Evolutionary conservation across 176 grass and related monocot genomes (phyloP), one percentile per base, ranked within the genome.

Genomic region (Secale cereale): DNA sequence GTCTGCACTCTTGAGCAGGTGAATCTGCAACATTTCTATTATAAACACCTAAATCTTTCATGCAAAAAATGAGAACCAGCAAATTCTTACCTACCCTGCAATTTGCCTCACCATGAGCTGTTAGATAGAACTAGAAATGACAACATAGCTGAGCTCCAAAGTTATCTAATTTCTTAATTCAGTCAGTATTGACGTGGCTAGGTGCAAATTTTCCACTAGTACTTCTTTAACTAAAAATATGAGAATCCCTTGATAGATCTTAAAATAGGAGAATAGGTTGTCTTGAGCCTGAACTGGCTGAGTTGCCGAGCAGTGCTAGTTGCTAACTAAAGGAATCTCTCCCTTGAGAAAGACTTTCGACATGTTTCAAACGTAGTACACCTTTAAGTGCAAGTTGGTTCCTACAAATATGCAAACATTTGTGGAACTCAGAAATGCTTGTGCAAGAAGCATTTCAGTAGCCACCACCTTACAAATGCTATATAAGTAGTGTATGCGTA

Each of bases 301-400:
- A 45, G 59, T 36, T 90, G 22, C 40, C 20, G 61, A 86, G 20
- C 39, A 9, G 60, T 81, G 35, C 65, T 15, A 59, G 39, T 71
- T 77, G 70, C 65, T 40, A 63, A 17, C 64, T 32, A 14, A 77
- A 70, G 71, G 72, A 82, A 82, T 64, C 6, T 11, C 26, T 52
- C 10, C 12, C 64, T 64, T 63, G n/a, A 20, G 32, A 90, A 82
- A 83, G 57, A 35, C 64, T 86, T 82, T 78, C 72, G 31, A 32
- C 17, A 20, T 65, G 46, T 82, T 85, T 52, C 71, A 50, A 62
- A 60, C 5, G 11, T 54, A 70, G 30, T 30, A 52, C 77, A 71
- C 37, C 37, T 70, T 81, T 77, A 78, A 77, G 13, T 77, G 71
- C 40, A 71, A 81, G 52, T 25, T 86, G 71, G 68, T 30, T 61